Conservation (phyloP, 768 basidiomycete genomes). For the Russula olivacea region DNA sequence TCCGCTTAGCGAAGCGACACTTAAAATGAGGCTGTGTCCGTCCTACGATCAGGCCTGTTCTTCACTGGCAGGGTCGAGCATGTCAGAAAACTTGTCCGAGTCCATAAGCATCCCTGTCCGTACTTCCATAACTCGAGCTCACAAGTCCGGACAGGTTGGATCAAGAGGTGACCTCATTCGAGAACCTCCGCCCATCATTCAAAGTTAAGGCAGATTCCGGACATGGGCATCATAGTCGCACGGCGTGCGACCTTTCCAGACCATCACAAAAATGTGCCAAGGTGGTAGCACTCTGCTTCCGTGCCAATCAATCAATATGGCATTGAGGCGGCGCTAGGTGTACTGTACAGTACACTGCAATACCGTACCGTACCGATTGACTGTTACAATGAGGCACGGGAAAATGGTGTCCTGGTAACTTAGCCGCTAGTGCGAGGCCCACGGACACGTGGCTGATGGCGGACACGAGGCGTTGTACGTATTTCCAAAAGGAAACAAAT, state of each 20-base stretch:
- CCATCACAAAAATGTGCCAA: neutral
- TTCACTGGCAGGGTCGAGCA: too few relatives aligned
- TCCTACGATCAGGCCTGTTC: too few relatives aligned
- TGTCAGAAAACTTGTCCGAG: too few relatives aligned
- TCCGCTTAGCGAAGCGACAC: too few relatives aligned
- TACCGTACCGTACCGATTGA: neutral
- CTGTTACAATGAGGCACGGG: neutral
- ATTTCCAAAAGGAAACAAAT: neutral
- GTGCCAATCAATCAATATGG: neutral
- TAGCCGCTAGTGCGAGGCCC: neutral
- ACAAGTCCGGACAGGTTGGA: neutral
- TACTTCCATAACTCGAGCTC: neutral
- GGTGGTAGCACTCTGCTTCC: neutral
- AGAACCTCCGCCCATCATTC: slow-evolving; percentile 2
- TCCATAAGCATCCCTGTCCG: too few relatives aligned
- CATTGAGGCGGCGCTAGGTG: neutral
- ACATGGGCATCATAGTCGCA: neutral
- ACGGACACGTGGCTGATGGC: slow-evolving; percentile 20
- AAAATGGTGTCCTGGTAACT: too few relatives aligned
- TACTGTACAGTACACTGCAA: neutral
- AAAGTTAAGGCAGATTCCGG: neutral
- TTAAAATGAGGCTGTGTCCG: too few relatives aligned
- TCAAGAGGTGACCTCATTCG: neutral
- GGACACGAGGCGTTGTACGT: slow-evolving; percentile 15
- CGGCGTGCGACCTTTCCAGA: neutral